Evolutionary conservation across 805 yeast genomes (phyloP).

Genomic region (Hanseniaspora hatyaiensis): DNA sequence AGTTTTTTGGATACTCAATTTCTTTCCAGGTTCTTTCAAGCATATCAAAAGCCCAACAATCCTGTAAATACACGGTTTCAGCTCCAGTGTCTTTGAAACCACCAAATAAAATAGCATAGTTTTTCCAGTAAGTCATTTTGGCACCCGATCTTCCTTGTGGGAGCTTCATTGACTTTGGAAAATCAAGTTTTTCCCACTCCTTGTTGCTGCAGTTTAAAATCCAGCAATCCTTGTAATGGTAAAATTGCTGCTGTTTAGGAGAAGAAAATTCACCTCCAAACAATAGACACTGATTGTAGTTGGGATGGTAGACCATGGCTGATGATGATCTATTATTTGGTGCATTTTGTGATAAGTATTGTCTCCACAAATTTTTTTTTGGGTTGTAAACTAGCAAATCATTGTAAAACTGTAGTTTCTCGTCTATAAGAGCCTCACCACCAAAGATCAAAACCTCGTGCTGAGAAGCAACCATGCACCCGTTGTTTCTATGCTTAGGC

Average conservation of each 20-base stretch:
- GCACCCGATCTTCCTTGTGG: slow-evolving; percentile 91
- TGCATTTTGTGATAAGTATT: slow-evolving; percentile 64
- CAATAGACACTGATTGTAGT: slow-evolving; percentile 61
- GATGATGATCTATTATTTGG: slow-evolving; percentile 92
- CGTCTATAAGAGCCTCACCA: slow-evolving; percentile 53
- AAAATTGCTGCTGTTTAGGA: slow-evolving; percentile 89
- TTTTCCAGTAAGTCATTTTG: slow-evolving; percentile 83
- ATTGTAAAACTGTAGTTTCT: slow-evolving; percentile 46
- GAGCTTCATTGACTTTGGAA: slow-evolving; percentile 38
- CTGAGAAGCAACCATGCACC: slow-evolving; percentile 61
- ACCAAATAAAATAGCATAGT: slow-evolving; percentile 72
- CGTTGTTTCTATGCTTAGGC: slow-evolving; percentile 63
- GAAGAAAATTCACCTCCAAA: slow-evolving; percentile 97
- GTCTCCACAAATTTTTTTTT: slow-evolving; percentile 73
- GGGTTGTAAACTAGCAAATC: slow-evolving; percentile 64
- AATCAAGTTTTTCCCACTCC: slow-evolving; percentile 82
- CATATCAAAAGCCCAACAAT: slow-evolving; percentile 86
- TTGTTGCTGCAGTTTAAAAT: slow-evolving; percentile 68
- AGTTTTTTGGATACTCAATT: slow-evolving; percentile 72
- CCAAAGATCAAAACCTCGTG: slow-evolving; percentile 77
- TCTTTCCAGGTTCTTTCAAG: slow-evolving; percentile 85
- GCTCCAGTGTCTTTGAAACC: slow-evolving; percentile 87
- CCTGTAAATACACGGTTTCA: slow-evolving; percentile 71
- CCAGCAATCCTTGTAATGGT: slow-evolving; percentile 96
- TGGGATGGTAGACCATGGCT: slow-evolving; percentile 84